A percentile compares a stretch with the other conserved stretches of the same genome.
Evolutionary conservation across 139 green algal species (phyloP).

Genomic region (Chloropicon primus): DNA sequence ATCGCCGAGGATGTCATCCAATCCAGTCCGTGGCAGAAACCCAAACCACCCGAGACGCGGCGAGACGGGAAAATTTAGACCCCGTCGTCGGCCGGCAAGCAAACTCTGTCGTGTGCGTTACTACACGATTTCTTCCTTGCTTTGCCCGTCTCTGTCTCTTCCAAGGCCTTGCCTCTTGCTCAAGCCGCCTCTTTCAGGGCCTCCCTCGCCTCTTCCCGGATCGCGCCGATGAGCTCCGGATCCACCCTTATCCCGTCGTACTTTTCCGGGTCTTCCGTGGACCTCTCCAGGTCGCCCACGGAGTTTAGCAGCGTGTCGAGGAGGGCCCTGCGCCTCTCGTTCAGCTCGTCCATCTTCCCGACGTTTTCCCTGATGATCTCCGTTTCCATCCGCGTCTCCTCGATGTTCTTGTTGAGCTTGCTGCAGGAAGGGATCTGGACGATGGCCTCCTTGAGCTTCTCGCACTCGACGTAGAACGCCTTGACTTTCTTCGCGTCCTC

Average conservation of each 20-base stretch:
- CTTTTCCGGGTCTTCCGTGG: not conserved
- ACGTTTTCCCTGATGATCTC: not conserved
- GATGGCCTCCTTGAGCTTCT: not conserved
- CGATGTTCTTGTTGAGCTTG: not conserved
- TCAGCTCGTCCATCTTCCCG: not conserved
- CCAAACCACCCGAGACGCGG: too few species aligned
- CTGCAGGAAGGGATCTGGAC: not conserved
- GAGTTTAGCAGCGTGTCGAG: not conserved
- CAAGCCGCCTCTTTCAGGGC: not conserved
- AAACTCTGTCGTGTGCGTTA: too few species aligned
- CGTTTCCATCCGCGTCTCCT: not conserved
- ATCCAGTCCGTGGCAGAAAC: too few species aligned
- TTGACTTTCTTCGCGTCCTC: not conserved
- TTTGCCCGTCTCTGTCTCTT: too few species aligned
- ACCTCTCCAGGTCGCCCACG: not conserved
- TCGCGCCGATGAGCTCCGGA: not conserved
- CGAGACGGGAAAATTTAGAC: too few species aligned
- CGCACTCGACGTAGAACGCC: not conserved
- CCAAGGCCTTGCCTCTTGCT: not conserved
- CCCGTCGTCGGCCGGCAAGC: too few species aligned
- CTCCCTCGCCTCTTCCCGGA: not conserved
- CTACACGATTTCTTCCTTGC: too few species aligned
- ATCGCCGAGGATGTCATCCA: too few species aligned
- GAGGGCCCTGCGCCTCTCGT: not conserved
- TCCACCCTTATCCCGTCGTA: not conserved